phyloP scores from a whole-genome alignment of 106 monocot genomes.

The Cymbidium sinense region DNA sequence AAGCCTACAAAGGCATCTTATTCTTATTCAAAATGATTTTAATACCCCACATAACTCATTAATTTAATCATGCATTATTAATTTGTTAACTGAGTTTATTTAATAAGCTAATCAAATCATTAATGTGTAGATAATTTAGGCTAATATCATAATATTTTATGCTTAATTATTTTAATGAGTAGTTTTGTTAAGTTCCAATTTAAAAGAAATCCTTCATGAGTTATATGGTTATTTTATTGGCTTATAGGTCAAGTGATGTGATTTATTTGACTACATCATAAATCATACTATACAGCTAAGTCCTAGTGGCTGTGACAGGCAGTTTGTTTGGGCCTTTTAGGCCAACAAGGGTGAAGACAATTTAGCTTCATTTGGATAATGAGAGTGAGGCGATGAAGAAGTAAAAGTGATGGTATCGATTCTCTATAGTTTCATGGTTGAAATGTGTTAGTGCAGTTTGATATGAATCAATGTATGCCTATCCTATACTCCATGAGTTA shows the following conservation, averaged over 20 bases:
- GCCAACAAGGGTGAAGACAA: background rate
- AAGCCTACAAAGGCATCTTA: background rate
- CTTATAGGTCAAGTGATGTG: background rate
- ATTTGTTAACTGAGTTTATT: background rate
- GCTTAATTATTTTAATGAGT: background rate
- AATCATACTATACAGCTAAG: background rate
- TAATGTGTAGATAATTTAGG: background rate
- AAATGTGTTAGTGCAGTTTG: background rate
- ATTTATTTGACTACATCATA: background rate
- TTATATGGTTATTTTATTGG: background rate
- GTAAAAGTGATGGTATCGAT: background rate
- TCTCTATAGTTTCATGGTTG: background rate
- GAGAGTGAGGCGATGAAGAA: background rate
- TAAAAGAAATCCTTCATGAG: background rate
- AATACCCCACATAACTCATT: background rate
- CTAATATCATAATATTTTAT: background rate
- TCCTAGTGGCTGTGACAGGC: background rate
- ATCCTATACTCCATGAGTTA: background rate
- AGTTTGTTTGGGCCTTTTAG: background rate
- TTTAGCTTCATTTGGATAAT: background rate
- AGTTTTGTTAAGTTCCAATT: background rate
- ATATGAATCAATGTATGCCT: background rate
- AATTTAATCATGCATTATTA: background rate
- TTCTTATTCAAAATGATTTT: background rate
- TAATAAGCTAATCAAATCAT: background rate